Evolutionary conservation across 768 basidiomycete species (phyloP).

Genomic region (Cytidiella melzeri): DNA sequence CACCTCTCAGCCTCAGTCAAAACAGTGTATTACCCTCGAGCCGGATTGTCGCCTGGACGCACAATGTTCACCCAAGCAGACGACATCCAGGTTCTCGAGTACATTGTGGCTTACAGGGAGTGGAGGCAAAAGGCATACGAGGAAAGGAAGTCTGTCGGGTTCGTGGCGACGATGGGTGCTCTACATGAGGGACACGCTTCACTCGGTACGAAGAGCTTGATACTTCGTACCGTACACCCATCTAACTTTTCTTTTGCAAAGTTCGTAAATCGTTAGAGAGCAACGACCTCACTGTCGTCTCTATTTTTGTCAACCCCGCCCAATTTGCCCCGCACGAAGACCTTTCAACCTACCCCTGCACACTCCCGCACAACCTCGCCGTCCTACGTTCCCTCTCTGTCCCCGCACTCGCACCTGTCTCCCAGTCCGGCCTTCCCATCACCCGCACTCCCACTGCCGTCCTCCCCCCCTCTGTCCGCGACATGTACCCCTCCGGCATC

Average conservation of each 20-base stretch:
- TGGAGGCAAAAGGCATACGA: constrained; percentile 70
- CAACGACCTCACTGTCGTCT: constrained; percentile 85
- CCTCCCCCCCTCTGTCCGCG: constrained; percentile 71
- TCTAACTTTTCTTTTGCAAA: too few relatives aligned
- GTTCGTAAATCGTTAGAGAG: constrained; percentile 70
- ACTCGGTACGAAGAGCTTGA: constrained; percentile 67
- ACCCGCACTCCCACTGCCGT: constrained; percentile 49
- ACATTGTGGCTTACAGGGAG: constrained; percentile 53
- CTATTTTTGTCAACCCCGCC: constrained; percentile 97
- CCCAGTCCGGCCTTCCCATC: constrained; percentile 11
- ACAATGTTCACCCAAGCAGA: too few relatives aligned
- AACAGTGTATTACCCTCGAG: too few relatives aligned
- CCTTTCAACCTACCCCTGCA: constrained; percentile 85
- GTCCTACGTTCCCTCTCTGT: constrained; percentile 35
- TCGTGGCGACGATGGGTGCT: constrained; percentile 98
- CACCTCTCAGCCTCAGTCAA: too few relatives aligned
- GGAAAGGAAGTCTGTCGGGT: constrained; percentile 67
- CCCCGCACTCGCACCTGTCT: constrained; percentile 21
- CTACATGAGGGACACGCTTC: constrained; percentile 90
- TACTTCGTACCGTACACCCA: too few relatives aligned
- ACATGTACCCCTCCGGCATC: constrained; percentile 94
- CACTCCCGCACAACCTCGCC: constrained; percentile 68
- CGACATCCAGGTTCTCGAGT: constrained; percentile 45
- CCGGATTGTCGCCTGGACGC: too few relatives aligned
- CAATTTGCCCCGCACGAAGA: constrained; percentile 98